Percentiles rank a stretch among this genome's conserved stretches.
Evolutionary conservation across 2,329 filamentous ascomycete species (phyloP).

Genomic region (Colletotrichum aenigma): DNA sequence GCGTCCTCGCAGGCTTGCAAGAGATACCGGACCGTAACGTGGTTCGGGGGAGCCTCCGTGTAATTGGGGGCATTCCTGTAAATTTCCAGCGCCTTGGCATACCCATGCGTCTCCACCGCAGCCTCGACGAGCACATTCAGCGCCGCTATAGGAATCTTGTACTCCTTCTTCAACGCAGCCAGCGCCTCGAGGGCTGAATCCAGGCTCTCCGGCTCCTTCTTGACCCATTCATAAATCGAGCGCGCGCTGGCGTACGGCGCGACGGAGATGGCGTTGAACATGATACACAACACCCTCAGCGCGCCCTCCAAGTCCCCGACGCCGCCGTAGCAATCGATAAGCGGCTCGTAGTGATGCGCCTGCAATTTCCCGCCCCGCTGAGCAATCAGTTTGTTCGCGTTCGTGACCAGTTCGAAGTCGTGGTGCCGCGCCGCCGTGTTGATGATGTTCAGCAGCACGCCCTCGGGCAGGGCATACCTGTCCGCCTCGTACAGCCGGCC

Average conservation of each 20-base stretch:
- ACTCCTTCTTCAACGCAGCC: slow-evolving; percentile 47
- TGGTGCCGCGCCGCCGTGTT: slow-evolving; percentile 72
- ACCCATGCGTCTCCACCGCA: slow-evolving; percentile 29
- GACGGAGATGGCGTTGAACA: slow-evolving; percentile 67
- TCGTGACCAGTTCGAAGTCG: slow-evolving; percentile 71
- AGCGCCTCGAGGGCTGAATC: slow-evolving; percentile 61
- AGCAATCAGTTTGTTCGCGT: slow-evolving; percentile 70
- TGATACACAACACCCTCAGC: slow-evolving; percentile 74
- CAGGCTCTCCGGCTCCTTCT: slow-evolving; percentile 46
- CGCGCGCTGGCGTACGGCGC: slow-evolving; percentile 66
- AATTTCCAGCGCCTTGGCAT: slow-evolving; percentile 34
- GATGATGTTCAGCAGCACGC: slow-evolving; percentile 71
- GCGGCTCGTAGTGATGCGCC: slow-evolving; percentile 77
- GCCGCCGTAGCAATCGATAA: slow-evolving; percentile 73
- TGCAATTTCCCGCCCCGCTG: slow-evolving; percentile 62
- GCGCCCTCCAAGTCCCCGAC: slow-evolving; percentile 66
- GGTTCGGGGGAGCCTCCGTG: slow-evolving; percentile 29
- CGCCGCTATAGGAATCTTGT: slow-evolving; percentile 40
- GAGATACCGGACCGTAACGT: slow-evolving; percentile 32
- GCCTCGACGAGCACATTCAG: slow-evolving; percentile 39
- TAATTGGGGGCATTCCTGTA: slow-evolving; percentile 33
- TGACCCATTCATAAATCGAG: slow-evolving; percentile 63
- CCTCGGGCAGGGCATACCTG: slow-evolving; percentile 67
- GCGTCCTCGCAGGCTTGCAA: slow-evolving; percentile 30
- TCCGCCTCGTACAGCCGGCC: slow-evolving; percentile 41